Percentiles rank a stretch among this genome's conserved stretches.
Conservation (phyloP, 192 early-diverging fungal species). For the Chytriomyces confervae region DNA sequence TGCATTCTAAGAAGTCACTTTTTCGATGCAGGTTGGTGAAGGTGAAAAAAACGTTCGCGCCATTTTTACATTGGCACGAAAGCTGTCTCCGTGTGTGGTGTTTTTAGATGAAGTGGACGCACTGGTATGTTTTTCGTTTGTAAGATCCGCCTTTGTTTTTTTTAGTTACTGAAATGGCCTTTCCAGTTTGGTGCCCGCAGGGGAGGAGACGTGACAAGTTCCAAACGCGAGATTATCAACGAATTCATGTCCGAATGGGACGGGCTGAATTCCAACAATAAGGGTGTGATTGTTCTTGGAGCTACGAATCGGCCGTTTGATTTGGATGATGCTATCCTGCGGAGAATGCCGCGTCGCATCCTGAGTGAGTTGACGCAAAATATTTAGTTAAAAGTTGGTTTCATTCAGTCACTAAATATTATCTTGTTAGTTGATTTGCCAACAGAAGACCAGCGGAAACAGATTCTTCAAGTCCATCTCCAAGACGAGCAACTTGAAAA, state of each 20-base stretch:
- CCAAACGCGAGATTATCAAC: conserved; percentile 61
- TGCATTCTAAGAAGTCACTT: too few species aligned
- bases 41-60: conserved; percentile 96
- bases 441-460: conserved; percentile 70
- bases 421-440: conserved; percentile 79
- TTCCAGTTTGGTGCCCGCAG: conserved; percentile 35
- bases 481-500: conserved; percentile 74
- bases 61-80: conserved; percentile 90
- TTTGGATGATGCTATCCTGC: conserved; percentile 93
- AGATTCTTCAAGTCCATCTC: conserved; percentile 79
- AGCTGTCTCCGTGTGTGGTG: conserved; percentile 93
- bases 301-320: conserved; percentile 98
- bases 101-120: conserved; percentile 97
- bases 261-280: conserved; percentile 61
- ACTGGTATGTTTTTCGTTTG: conserved; percentile 76
- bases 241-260: conserved; percentile 96
- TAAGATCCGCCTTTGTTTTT: conserved; percentile 57
- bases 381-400: conserved; percentile 11
- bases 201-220: conserved; percentile 68
- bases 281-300: conserved; percentile 83
- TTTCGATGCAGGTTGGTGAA: conserved; percentile 71
- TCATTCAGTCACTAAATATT: conserved; percentile 3
- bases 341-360: conserved; percentile 88
- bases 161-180: background rate
- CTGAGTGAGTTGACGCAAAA: conserved; percentile 56